Percentiles rank a stretch among this genome's conserved stretches.
Conservation (phyloP, 345 rosid species). For the Camelina laxa region DNA sequence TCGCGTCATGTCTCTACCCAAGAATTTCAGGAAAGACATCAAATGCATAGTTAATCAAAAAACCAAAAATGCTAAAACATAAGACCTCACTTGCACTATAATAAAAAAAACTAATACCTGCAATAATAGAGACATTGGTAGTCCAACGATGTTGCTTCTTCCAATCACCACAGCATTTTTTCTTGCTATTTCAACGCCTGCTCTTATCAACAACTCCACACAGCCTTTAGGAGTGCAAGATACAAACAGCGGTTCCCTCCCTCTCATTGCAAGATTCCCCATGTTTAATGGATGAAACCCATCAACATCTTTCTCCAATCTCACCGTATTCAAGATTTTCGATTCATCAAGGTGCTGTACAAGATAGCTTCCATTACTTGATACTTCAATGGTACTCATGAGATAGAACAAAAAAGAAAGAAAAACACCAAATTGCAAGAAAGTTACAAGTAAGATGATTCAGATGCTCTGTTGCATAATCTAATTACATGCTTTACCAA, state of each 20-base stretch:
- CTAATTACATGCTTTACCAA: conserved; percentile 15
- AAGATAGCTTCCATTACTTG: conserved; percentile 36
- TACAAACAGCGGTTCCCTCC: conserved; percentile 83
- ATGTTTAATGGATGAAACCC: conserved; percentile 87
- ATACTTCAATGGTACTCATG: not conserved
- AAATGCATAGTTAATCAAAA: conserved; percentile 18
- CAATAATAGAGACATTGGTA: conserved; percentile 78
- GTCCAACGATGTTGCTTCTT: conserved; percentile 91
- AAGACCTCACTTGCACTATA: not conserved
- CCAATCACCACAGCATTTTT: conserved; percentile 88
- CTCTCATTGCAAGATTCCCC: conserved; percentile 94
- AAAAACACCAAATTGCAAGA: not conserved
- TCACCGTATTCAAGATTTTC: conserved; percentile 67
- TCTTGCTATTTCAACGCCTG: conserved; percentile 72
- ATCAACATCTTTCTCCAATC: conserved; percentile 86
- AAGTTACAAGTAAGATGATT: not conserved
- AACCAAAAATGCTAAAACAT: not conserved
- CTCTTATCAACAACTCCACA: conserved; percentile 77
- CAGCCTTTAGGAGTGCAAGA: conserved; percentile 93
- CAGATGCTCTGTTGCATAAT: conserved; percentile 6
- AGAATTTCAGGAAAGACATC: conserved; percentile 37
- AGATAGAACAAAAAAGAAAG: not conserved
- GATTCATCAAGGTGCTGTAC: conserved; percentile 87
- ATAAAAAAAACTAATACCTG: conserved; percentile 55
- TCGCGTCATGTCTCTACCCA: conserved; percentile 89